Evolutionary conservation across 208 protist genomes (phyloP).

Genomic region (Wallacemonas sp.): DNA sequence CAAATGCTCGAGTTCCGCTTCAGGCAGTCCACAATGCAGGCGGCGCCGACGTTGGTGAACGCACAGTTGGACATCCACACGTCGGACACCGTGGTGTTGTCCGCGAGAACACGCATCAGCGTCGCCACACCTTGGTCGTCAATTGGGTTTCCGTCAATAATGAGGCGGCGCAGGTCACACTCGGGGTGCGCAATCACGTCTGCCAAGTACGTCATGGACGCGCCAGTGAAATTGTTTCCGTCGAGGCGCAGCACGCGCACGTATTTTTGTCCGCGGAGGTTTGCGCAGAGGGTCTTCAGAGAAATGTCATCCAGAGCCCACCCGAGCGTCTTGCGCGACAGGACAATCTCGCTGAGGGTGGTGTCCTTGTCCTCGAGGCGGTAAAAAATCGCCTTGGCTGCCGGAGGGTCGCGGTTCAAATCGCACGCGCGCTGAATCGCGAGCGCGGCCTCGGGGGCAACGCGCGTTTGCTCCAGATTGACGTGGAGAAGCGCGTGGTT

Average conservation of each 20-base stretch:
- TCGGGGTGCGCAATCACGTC: slow-evolving; percentile 37
- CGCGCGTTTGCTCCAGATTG: slow-evolving; percentile 55
- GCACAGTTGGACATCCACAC: slow-evolving; percentile 46
- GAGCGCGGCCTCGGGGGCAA: slow-evolving; percentile 32
- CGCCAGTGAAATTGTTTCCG: slow-evolving; percentile 60
- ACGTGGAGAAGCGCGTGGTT: slow-evolving; percentile 61
- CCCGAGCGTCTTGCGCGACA: slow-evolving; percentile 39
- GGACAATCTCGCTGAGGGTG: slow-evolving; percentile 48
- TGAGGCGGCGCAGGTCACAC: slow-evolving; percentile 47
- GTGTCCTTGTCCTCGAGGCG: slow-evolving; percentile 56
- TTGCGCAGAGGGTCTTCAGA: slow-evolving; percentile 57
- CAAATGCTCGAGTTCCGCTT: slow-evolving; percentile 41
- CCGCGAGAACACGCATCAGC: slow-evolving; percentile 56
- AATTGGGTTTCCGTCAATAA: slow-evolving; percentile 66
- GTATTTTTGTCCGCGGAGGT: slow-evolving; percentile 39
- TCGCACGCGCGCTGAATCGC: slow-evolving; percentile 60
- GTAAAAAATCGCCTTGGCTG: slow-evolving; percentile 68
- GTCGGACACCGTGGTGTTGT: slow-evolving; percentile 51
- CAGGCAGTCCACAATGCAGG: slow-evolving; percentile 38
- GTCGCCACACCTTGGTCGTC: slow-evolving; percentile 53
- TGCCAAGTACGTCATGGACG: slow-evolving; percentile 56
- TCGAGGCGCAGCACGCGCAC: slow-evolving; percentile 55
- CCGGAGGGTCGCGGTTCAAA: slow-evolving; percentile 69
- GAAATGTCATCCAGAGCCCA: slow-evolving; percentile 63
- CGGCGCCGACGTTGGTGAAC: slow-evolving; percentile 50